Conservation (phyloP, 1,284 basidiomycete species). For the Pseudozyma sp. region DNA sequence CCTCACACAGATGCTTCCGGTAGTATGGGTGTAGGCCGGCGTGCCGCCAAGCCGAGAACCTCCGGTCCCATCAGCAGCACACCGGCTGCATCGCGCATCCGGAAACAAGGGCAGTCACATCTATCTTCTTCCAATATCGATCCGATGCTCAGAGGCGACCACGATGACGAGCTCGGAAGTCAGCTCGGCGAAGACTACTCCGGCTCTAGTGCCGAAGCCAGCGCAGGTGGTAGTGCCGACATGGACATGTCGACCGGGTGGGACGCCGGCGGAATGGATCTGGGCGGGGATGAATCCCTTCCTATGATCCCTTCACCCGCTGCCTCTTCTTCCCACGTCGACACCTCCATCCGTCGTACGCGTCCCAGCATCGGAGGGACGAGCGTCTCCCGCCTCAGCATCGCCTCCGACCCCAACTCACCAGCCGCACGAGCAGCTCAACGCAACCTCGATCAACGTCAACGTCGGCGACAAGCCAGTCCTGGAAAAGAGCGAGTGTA, state of each 20-base stretch:
- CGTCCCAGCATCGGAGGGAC: constrained; percentile 29
- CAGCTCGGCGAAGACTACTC: constrained; percentile 27
- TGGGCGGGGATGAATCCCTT: constrained; percentile 18
- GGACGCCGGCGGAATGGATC: constrained; percentile 12
- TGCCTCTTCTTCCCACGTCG: constrained; percentile 26
- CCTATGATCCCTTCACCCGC: constrained; percentile 38
- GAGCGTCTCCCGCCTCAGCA: constrained; percentile 29
- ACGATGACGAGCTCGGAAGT: constrained; percentile 19
- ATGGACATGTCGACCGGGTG: constrained; percentile 17
- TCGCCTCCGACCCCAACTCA: constrained; percentile 26
- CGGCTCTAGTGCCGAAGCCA: constrained; percentile 5
- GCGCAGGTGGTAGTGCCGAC: constrained; percentile 2
- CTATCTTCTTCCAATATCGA: not conserved
- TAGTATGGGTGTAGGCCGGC: constrained; percentile 30
- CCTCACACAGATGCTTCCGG: constrained; percentile 23
- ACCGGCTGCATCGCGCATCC: constrained; percentile 32
- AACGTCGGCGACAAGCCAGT: constrained; percentile 35
- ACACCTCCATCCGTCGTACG: constrained; percentile 27
- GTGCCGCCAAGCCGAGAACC: constrained; percentile 12
- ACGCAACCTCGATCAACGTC: constrained; percentile 27
- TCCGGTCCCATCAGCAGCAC: constrained; percentile 46
- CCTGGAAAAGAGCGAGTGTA: constrained; percentile 17
- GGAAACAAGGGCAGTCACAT: constrained; percentile 6
- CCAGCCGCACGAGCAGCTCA: constrained; percentile 40
- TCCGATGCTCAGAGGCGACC: constrained; percentile 8